Evolutionary conservation across 2,329 filamentous ascomycete genomes (phyloP).

Genomic region (Pseudogymnoascus verrucosus): DNA sequence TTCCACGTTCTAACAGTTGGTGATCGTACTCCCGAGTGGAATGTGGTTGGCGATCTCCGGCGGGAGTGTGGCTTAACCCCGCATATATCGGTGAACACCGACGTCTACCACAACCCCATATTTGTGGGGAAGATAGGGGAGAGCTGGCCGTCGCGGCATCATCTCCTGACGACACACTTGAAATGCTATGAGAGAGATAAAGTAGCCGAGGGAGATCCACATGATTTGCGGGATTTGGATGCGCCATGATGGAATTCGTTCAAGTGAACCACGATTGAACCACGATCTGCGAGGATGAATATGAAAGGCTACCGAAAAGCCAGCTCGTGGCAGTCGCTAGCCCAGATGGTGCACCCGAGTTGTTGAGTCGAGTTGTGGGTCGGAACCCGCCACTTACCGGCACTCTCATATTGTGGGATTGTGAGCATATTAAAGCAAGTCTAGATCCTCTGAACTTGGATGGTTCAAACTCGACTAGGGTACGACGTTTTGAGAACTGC

Average conservation of each 20-base stretch:
- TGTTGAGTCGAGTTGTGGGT: not conserved
- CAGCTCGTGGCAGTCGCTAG: not conserved
- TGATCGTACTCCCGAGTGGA: not conserved
- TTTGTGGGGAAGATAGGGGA: not conserved
- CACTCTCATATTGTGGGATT: not conserved
- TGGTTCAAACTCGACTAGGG: not conserved
- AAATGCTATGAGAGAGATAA: not conserved
- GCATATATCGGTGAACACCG: not conserved
- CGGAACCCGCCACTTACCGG: not conserved
- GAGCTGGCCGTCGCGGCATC: not conserved
- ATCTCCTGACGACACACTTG: not conserved
- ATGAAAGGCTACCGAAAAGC: not conserved
- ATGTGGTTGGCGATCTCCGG: not conserved
- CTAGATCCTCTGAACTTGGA: not conserved
- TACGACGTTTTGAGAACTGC: not conserved
- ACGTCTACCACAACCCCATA: not conserved
- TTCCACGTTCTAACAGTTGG: not conserved
- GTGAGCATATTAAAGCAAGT: not conserved
- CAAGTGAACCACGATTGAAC: too few relatives aligned
- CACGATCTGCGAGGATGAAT: not conserved
- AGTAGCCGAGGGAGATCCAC: not conserved
- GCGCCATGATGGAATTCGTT: not conserved
- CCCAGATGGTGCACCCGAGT: not conserved
- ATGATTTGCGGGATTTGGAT: not conserved
- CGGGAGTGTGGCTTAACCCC: not conserved